A percentile compares a stretch with the other conserved stretches of the same genome.
Conservation (phyloP, 1,139 yeast species). For the Pneumocystis jirovecii region DNA sequence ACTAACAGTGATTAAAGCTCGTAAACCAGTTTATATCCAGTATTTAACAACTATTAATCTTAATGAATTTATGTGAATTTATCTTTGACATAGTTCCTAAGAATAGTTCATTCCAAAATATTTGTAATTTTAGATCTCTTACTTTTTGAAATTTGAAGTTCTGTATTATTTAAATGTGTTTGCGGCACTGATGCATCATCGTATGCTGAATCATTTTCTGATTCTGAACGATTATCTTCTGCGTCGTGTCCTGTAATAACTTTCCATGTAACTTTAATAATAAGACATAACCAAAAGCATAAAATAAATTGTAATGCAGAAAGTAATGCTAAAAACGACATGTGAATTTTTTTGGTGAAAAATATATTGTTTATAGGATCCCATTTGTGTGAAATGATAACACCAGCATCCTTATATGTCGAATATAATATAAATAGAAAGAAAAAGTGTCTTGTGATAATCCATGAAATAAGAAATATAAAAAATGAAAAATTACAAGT, state of each 20-base stretch:
- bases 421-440: conserved; percentile 47
- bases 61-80: background rate
- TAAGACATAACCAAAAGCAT: conserved; percentile 61
- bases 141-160: background rate
- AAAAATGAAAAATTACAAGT: conserved; percentile 59
- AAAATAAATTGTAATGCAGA: conserved; percentile 54
- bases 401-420: conserved; percentile 18
- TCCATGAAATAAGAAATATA: conserved; percentile 55
- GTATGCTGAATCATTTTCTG: conserved; percentile 26
- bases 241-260: conserved; percentile 59
- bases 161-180: background rate
- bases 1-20: background rate
- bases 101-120: background rate
- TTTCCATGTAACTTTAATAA: conserved; percentile 50
- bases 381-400: conserved; percentile 16
- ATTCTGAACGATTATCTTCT: conserved; percentile 76
- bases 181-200: background rate
- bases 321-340: conserved; percentile 41
- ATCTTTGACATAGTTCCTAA: background rate
- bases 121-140: background rate
- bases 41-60: background rate
- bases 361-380: conserved; percentile 29
- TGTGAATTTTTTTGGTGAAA: conserved; percentile 40
- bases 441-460: conserved; percentile 54
- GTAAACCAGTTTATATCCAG: background rate